Conservation (phyloP, 78 protist species). For the Dictyostelium firmibasis region DNA sequence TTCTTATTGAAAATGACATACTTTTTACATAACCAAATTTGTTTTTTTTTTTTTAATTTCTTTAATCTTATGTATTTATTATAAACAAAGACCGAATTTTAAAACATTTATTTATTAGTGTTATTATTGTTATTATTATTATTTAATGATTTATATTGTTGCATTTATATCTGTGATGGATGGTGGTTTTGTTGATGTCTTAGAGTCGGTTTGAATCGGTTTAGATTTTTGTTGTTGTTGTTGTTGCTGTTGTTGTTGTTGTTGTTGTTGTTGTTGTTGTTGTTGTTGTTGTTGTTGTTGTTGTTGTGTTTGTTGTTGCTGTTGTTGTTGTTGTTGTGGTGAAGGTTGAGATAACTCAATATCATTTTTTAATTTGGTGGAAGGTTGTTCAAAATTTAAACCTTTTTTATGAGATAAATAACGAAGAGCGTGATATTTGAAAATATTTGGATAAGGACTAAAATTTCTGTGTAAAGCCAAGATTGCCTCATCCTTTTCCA, state of each 20-base stretch:
- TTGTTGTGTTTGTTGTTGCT: conserved; percentile 40
- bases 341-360: not conserved
- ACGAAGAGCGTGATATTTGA: conserved; percentile 50
- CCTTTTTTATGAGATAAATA: conserved; percentile 15
- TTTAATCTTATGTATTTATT: no score
- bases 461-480: conserved; percentile 59
- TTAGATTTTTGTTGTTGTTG: not conserved
- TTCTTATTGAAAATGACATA: no score
- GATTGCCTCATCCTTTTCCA: conserved; percentile 64
- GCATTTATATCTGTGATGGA: conserved; percentile 14
- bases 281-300: not conserved
- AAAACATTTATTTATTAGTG: not conserved
- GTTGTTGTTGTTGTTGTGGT: not conserved
- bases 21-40: no score
- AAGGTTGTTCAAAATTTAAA: not conserved
- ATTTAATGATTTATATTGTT: not conserved
- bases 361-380: not conserved
- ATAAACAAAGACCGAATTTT: no score
- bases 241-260: not conserved
- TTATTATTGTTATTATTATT: not conserved
- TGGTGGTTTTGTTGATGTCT: conserved; percentile 40
- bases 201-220: not conserved
- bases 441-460: conserved; percentile 2
- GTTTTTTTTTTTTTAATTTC: no score
- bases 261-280: not conserved